Evolutionary conservation across 108 stramenopile species (phyloP).

Genomic region (Cyclotella choctawhatcheeana): DNA sequence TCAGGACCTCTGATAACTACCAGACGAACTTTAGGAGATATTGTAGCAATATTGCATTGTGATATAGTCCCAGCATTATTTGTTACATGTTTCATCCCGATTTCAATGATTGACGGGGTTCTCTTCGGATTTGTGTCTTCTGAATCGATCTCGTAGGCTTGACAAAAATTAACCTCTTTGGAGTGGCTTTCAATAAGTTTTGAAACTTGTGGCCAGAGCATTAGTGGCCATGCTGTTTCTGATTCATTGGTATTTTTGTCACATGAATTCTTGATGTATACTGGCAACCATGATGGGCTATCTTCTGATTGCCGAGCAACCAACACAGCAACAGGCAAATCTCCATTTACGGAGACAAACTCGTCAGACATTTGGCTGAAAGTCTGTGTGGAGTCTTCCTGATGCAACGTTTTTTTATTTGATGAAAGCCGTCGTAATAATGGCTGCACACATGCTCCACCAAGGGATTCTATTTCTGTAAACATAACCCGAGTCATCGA

Average conservation of each 20-base stretch:
- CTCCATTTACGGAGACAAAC: too few relatives aligned
- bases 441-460: neutral
- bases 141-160: too few relatives aligned
- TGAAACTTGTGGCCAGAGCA: constrained; percentile 16
- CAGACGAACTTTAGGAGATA: constrained; percentile 23
- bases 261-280: constrained; percentile 33
- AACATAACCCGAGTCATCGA: constrained; percentile 3
- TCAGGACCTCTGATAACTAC: constrained; percentile 26
- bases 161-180: neutral
- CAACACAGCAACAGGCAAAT: constrained; percentile 21
- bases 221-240: constrained; percentile 12
- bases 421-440: neutral
- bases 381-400: too few relatives aligned
- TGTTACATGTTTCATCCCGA: neutral
- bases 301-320: constrained; percentile 29
- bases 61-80: neutral
- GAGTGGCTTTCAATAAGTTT: neutral
- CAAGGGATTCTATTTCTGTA: neutral
- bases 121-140: neutral
- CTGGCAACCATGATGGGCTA: constrained; percentile 24
- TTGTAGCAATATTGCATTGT: constrained; percentile 13
- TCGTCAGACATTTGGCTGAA: too few relatives aligned
- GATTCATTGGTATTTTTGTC: neutral
- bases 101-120: neutral
- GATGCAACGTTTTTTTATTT: constrained; percentile 1